Evolutionary conservation across 108 stramenopile genomes (phyloP).

Genomic region (Fragilaria radians): DNA sequence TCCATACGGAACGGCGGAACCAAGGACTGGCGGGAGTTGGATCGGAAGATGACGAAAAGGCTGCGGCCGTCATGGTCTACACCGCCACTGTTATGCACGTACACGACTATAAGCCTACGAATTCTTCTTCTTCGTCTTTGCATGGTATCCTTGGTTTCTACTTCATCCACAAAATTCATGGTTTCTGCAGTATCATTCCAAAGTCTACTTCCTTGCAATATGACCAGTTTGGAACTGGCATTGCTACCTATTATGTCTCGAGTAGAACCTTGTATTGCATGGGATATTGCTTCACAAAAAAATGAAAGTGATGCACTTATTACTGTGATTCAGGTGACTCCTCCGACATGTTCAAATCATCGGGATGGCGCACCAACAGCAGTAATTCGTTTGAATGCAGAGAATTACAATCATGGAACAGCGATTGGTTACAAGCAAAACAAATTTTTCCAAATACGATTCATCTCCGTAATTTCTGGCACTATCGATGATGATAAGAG

Average conservation of each 20-base stretch:
- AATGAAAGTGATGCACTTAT: conserved; percentile 2
- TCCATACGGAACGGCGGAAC: too few relatives aligned
- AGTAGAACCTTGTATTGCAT: conserved; percentile 29
- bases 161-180: too few relatives aligned
- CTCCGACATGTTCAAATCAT: conserved; percentile 19
- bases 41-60: too few relatives aligned
- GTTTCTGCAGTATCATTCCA: too few relatives aligned
- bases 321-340: conserved; percentile 24
- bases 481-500: conserved; percentile 5
- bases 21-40: too few relatives aligned
- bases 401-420: conserved; percentile 28
- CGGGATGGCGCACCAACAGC: conserved; percentile 37
- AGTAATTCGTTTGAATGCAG: conserved; percentile 28
- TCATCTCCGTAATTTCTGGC: conserved; percentile 42
- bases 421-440: conserved; percentile 36
- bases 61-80: too few relatives aligned
- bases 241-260: conserved; percentile 6
- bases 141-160: too few relatives aligned
- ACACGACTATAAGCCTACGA: too few relatives aligned
- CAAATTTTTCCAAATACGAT: conserved; percentile 29
- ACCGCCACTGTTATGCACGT: too few relatives aligned
- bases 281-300: conserved; percentile 7
- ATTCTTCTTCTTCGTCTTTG: too few relatives aligned
- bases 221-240: conserved; percentile 15
- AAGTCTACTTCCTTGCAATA: conserved; percentile 11